These are phyloP conservation scores for Talaromyces sp. DNA, from an alignment of 2,329 filamentous ascomycete genomes.

Conservation along the genomic window DNA sequence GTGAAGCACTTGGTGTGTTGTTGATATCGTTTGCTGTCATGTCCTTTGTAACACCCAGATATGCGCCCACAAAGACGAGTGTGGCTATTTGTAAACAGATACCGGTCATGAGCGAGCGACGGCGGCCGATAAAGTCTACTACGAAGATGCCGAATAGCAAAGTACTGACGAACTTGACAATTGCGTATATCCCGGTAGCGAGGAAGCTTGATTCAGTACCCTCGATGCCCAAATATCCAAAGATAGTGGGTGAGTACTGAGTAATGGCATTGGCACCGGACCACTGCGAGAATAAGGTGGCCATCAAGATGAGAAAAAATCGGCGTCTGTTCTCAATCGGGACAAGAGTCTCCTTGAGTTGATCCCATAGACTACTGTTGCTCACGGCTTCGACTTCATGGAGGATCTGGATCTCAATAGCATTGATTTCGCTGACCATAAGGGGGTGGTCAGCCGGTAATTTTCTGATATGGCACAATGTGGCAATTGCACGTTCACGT, in stretches of 20 bases:
- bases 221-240: constrained; percentile 61
- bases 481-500: constrained; percentile 28
- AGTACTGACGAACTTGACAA: constrained; percentile 59
- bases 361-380: constrained; percentile 29
- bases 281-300: constrained; percentile 54
- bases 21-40: neutral
- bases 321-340: constrained; percentile 3
- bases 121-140: constrained; percentile 66
- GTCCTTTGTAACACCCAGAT: neutral
- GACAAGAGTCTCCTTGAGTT: constrained; percentile 33
- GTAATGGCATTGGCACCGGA: constrained; percentile 58
- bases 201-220: constrained; percentile 61
- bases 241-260: constrained; percentile 69
- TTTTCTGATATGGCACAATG: constrained; percentile 29
- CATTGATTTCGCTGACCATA: constrained; percentile 25
- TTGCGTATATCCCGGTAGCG: constrained; percentile 70
- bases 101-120: constrained; percentile 48
- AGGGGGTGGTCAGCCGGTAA: constrained; percentile 29
- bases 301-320: neutral
- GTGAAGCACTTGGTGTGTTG: neutral
- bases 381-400: constrained; percentile 35
- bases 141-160: constrained; percentile 63
- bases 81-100: neutral
- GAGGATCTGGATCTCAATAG: constrained; percentile 28
- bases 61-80: neutral